Evolutionary conservation across 1,139 yeast species (phyloP), one percentile per base, ranked within the genome.

Genomic region (Hemisphaericaspora xylanilytica): DNA sequence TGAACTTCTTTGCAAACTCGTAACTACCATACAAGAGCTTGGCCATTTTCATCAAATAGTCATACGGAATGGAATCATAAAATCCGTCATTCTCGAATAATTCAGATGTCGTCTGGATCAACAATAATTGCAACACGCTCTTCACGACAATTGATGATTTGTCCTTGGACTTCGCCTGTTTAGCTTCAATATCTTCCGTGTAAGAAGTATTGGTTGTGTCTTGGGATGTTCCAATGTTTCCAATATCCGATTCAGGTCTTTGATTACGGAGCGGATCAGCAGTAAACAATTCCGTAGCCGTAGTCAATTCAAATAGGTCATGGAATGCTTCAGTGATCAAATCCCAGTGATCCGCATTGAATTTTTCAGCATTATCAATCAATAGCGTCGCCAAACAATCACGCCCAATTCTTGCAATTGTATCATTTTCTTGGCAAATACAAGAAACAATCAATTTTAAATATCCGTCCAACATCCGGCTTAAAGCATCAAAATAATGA

Each of bases 361-460:
- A 85, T 52, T 77, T 80, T n/a, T 63, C 55, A 45, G 83, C 78
- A 58, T 92, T 94, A 47, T 85, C 85, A 22, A 82, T 65, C 44
- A 92, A 73, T 46, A 92, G 70, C 45, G 83, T 86, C 47, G 85
- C 83, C 44, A 92, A 72, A 59, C 98, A 90, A 9, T 92, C 81
- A 53, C 95, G 79, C 15, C 98, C 98, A 49, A 90, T 89, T 52
- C 95, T 75, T 0, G 97, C 95, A 51, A 94, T 90, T 0, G 97
- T 89, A 53, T 92, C 98, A 58, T 92, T 92, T 52, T 90, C 97
- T 61, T 92, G 98, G 53, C 96, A 88, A 38, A 92, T 87, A 63
- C 98, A 94, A 7, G 92, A 82, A 3, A 81, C 81, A 40, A 94
- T 64, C 41, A 94, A 70, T 29, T 80, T 81, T 61, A 94, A 69